These are phyloP conservation scores for Kwoniella sp. DNA, from an alignment of 768 basidiomycete genomes.

Conservation along the genomic window DNA sequence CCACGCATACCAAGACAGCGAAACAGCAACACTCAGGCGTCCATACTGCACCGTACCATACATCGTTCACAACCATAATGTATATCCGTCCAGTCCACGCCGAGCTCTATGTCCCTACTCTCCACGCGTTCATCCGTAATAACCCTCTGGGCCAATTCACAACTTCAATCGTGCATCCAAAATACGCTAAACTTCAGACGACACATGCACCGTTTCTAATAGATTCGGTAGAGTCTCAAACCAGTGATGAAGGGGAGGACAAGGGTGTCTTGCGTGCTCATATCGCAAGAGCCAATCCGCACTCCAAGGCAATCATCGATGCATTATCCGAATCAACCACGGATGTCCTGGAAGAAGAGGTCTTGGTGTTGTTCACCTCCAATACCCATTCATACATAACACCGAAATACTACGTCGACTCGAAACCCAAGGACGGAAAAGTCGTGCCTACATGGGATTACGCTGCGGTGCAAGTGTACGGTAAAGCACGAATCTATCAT, in stretches of 20 bases:
- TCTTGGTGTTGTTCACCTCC: constrained; percentile 52
- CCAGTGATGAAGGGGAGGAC: background rate
- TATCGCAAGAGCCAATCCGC: constrained; percentile 54
- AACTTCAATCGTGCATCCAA: constrained; percentile 52
- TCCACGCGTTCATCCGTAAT: constrained; percentile 54
- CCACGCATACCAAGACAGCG: too few relatives aligned
- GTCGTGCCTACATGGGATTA: constrained; percentile 57
- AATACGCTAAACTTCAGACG: constrained; percentile 50
- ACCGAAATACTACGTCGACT: constrained; percentile 50
- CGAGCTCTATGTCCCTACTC: constrained; percentile 53
- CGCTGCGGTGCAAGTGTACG: constrained; percentile 54
- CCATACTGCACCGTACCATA: too few relatives aligned
- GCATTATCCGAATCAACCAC: constrained; percentile 4
- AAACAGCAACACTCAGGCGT: too few relatives aligned
- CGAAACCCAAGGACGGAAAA: constrained; percentile 52
- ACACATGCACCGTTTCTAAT: constrained; percentile 57
- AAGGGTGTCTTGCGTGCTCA: constrained; percentile 46
- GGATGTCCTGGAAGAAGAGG: constrained; percentile 39
- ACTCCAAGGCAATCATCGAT: constrained; percentile 45
- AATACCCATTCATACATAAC: constrained; percentile 52
- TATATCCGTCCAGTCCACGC: constrained; percentile 58
- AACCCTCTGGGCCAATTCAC: constrained; percentile 58
- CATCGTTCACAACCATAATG: too few relatives aligned
- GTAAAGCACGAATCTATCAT: constrained; percentile 41
- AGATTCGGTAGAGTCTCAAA: constrained; percentile 21